These are phyloP conservation scores for Sarcodon aspratus DNA, from an alignment of 768 basidiomycete genomes.

Conservation along the genomic window DNA sequence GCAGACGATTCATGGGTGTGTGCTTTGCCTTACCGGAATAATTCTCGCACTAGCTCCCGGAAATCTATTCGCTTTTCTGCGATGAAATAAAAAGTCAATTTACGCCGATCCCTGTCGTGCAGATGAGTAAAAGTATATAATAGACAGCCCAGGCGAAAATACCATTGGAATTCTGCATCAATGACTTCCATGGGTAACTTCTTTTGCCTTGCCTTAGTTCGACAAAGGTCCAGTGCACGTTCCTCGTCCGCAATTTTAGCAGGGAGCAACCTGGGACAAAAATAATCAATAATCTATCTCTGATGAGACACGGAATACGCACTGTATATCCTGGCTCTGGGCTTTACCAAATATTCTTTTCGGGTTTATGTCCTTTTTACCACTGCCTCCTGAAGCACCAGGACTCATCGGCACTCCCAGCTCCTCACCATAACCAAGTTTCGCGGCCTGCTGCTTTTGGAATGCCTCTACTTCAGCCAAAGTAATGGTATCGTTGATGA, in stretches of 20 bases:
- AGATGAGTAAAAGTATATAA: background rate
- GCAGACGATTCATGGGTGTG: constrained; percentile 3
- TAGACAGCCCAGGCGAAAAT: constrained; percentile 12
- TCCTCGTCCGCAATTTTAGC: constrained; percentile 85
- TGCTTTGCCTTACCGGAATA: constrained; percentile 57
- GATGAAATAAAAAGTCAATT: constrained; percentile 95
- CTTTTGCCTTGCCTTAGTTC: constrained; percentile 86
- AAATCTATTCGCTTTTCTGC: constrained; percentile 95
- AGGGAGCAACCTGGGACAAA: constrained; percentile 45
- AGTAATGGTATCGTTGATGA: constrained; percentile 86
- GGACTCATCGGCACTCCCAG: constrained; percentile 37
- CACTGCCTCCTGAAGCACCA: constrained; percentile 25
- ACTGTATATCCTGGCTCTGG: constrained; percentile 72
- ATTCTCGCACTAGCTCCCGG: constrained; percentile 88
- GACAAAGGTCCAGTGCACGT: constrained; percentile 85
- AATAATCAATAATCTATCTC: constrained; percentile 1
- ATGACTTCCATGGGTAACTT: constrained; percentile 98
- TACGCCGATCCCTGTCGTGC: constrained; percentile 79
- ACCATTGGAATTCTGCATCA: constrained; percentile 99
- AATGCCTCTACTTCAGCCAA: constrained; percentile 84
- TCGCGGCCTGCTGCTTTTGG: constrained; percentile 69
- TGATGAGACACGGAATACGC: constrained; percentile 16
- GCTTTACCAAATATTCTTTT: constrained; percentile 96
- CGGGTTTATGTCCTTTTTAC: constrained; percentile 90
- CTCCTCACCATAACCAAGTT: constrained; percentile 21